A percentile compares a stretch with the other conserved stretches of the same genome.
Evolutionary conservation across 257 asterid species (phyloP).

Genomic region (Haberlea rhodopensis): DNA sequence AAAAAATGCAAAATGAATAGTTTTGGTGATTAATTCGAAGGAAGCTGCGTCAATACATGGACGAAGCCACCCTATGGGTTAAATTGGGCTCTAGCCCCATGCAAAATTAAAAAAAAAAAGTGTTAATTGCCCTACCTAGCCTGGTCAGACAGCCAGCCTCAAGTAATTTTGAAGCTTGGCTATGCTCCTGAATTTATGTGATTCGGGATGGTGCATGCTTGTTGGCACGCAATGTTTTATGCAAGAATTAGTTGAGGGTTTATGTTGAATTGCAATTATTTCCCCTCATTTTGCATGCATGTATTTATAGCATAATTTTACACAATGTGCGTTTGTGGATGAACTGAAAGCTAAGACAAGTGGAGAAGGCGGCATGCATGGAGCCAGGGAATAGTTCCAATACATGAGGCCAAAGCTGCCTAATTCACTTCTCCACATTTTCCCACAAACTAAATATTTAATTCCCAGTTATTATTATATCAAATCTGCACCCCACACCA

Average conservation of each 20-base stretch:
- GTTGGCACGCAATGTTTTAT: background rate
- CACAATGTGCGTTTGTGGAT: too few species aligned
- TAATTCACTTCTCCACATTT: conserved; percentile 17
- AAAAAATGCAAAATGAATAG: too few species aligned
- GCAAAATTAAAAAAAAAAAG: background rate
- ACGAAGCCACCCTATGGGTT: too few species aligned
- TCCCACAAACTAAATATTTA: background rate
- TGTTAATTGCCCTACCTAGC: background rate
- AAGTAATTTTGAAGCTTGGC: too few species aligned
- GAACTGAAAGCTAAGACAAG: conserved; percentile 23
- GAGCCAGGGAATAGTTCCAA: conserved; percentile 20
- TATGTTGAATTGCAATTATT: conserved; percentile 1
- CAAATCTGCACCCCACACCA: background rate
- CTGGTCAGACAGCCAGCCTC: too few species aligned
- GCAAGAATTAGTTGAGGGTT: background rate
- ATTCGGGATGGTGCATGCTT: too few species aligned
- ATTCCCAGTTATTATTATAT: conserved; percentile 1
- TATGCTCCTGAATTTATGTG: too few species aligned
- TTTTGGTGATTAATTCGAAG: background rate
- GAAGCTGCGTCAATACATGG: too few species aligned
- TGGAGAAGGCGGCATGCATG: conserved; percentile 21
- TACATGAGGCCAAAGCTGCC: conserved; percentile 29
- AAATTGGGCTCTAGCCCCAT: background rate
- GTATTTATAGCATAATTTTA: conserved; percentile 20
- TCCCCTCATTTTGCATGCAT: background rate